These are phyloP conservation scores for Areca catechu DNA, from an alignment of 176 grass and related monocot genomes.

Conservation along the genomic window DNA sequence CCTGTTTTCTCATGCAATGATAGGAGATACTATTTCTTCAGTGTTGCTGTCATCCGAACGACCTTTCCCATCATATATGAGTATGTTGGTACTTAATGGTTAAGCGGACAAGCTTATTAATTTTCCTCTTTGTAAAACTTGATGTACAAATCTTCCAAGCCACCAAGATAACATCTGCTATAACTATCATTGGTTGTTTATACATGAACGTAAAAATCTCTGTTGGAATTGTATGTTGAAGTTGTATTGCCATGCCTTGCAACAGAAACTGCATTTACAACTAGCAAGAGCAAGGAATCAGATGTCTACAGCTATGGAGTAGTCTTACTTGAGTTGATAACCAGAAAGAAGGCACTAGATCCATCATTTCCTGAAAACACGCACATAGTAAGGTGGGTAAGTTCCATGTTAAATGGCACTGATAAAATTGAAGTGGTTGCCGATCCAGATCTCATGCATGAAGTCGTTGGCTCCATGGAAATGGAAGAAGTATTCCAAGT, in stretches of 20 bases:
- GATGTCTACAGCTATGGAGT: conserved; percentile 61
- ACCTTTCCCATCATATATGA: too few species aligned
- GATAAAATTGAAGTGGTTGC: conserved; percentile 35
- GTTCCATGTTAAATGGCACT: conserved; percentile 12
- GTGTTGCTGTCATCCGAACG: too few species aligned
- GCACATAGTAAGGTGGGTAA: conserved; percentile 55
- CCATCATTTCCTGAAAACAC: conserved; percentile 27
- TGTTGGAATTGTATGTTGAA: neutral
- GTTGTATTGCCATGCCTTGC: neutral
- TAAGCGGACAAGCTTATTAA: too few species aligned
- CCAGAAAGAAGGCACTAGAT: conserved; percentile 46
- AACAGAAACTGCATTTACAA: conserved; percentile 64
- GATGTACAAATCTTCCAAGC: too few species aligned
- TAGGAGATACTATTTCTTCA: neutral
- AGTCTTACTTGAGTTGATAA: conserved; percentile 66
- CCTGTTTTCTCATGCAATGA: neutral
- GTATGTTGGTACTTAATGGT: too few species aligned
- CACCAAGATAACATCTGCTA: too few species aligned
- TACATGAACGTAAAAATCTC: too few species aligned
- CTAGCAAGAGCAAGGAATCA: conserved; percentile 22
- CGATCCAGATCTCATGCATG: conserved; percentile 38
- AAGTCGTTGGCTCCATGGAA: conserved; percentile 34
- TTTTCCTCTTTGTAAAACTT: too few species aligned
- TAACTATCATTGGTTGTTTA: too few species aligned
- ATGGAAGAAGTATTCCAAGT: conserved; percentile 43